phyloP scores from a whole-genome alignment of 441 rosid genomes.

The Populus hybrid region DNA sequence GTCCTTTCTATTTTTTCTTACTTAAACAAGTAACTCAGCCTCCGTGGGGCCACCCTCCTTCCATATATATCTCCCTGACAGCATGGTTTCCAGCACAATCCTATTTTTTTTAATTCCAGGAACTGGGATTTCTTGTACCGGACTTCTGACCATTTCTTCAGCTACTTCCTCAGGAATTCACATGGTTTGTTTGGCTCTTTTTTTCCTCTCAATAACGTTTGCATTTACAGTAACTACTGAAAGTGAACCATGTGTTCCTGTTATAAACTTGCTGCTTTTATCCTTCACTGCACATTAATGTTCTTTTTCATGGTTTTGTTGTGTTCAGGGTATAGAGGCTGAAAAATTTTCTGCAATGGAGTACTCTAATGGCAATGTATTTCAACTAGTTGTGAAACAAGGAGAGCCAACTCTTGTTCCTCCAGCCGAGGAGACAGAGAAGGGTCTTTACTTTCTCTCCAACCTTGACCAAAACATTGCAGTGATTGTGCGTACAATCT shows the following conservation, averaged over 20 bases:
- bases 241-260: background rate
- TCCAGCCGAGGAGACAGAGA: constrained; percentile 66
- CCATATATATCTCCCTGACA: constrained; percentile 3
- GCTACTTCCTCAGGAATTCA: constrained; percentile 6
- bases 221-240: background rate
- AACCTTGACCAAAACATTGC: constrained; percentile 86
- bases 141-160: background rate
- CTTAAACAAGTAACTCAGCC: background rate
- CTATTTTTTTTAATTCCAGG: background rate
- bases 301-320: constrained; percentile 5
- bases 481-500: constrained; percentile 63
- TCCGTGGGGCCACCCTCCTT: background rate
- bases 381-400: constrained; percentile 52
- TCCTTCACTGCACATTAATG: background rate
- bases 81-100: background rate
- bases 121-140: background rate
- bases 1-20: constrained; percentile 2
- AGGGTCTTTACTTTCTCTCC: constrained; percentile 74
- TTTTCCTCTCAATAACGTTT: constrained; percentile 10
- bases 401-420: constrained; percentile 53
- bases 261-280: background rate
- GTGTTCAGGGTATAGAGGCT: constrained; percentile 42
- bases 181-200: constrained; percentile 24
- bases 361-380: constrained; percentile 30
- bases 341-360: constrained; percentile 34